Percentiles rank a stretch among this genome's conserved stretches.
phyloP scores from a whole-genome alignment of 208 protist genomes.

The Leishmania tarentolae region DNA sequence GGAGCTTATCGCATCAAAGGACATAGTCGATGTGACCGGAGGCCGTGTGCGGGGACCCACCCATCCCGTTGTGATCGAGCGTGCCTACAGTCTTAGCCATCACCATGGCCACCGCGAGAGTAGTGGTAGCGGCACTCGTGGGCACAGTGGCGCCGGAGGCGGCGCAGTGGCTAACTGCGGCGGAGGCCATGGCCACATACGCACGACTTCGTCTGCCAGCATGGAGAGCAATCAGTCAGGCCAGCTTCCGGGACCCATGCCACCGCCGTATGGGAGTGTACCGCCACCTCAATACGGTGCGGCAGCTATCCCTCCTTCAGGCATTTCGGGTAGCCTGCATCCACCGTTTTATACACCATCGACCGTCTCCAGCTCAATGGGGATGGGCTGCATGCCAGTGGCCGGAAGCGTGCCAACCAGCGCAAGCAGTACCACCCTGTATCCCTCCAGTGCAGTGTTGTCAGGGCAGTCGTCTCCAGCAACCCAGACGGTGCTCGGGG shows the following conservation, averaged over 20 bases:
- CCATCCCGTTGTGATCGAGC: conserved; percentile 82
- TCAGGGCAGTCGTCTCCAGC: conserved; percentile 18
- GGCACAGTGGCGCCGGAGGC: not conserved
- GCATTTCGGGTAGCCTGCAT: not conserved
- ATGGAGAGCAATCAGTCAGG: conserved; percentile 27
- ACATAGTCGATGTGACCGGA: conserved; percentile 55
- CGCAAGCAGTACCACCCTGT: not conserved
- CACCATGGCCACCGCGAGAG: conserved; percentile 27
- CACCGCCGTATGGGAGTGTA: conserved; percentile 24
- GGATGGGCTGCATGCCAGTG: conserved; percentile 11
- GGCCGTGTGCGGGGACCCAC: conserved; percentile 66
- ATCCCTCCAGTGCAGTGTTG: conserved; percentile 9
- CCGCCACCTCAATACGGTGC: conserved; percentile 26
- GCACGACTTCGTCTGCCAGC: conserved; percentile 13
- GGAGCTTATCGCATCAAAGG: conserved; percentile 46
- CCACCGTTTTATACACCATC: conserved; percentile 23
- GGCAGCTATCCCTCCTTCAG: not conserved
- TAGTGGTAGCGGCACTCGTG: conserved; percentile 5
- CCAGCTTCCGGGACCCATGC: conserved; percentile 18
- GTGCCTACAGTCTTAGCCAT: conserved; percentile 56
- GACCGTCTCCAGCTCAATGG: conserved; percentile 12
- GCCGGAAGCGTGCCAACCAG: conserved; percentile 1
- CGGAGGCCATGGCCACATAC: conserved; percentile 11
- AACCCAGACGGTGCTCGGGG: conserved; percentile 4
- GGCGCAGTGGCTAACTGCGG: not conserved